phyloP scores from a whole-genome alignment of 2,329 filamentous ascomycete species.

The Talaromyces sp. region DNA sequence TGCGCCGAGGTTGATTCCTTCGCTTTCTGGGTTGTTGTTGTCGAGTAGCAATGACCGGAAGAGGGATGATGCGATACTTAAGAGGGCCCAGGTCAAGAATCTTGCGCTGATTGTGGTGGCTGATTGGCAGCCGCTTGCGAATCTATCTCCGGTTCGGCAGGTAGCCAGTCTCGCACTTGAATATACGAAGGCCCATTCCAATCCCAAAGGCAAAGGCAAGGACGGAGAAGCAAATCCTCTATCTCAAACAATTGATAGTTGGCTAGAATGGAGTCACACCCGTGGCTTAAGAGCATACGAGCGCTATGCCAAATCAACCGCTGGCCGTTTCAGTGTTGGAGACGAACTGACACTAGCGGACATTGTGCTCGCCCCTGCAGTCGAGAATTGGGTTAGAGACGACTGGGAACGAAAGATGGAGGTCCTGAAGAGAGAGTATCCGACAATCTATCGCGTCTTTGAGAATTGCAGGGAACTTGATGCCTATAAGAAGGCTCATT shows the following conservation, averaged over 20 bases:
- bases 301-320: slow-evolving; percentile 33
- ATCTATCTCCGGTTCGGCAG: slow-evolving; percentile 1
- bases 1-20: background rate
- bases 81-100: background rate
- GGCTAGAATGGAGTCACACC: slow-evolving; percentile 3
- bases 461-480: slow-evolving; percentile 49
- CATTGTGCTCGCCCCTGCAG: slow-evolving; percentile 57
- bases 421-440: slow-evolving; percentile 53
- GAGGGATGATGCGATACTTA: background rate
- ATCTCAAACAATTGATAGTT: background rate
- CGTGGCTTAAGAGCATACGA: slow-evolving; percentile 59
- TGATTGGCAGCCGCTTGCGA: background rate
- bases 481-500: slow-evolving; percentile 55
- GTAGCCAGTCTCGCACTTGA: background rate
- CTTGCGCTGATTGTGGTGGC: background rate
- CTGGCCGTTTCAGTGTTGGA: slow-evolving; percentile 56
- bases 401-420: slow-evolving; percentile 40
- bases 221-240: background rate
- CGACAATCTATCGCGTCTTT: slow-evolving; percentile 48
- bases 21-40: background rate
- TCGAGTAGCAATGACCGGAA: background rate
- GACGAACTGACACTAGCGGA: slow-evolving; percentile 59
- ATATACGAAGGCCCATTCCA: background rate
- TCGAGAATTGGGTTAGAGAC: slow-evolving; percentile 24
- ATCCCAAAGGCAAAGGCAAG: background rate